Conservation (phyloP, 352 stramenopile species). For the Plasmopara halstedii region DNA sequence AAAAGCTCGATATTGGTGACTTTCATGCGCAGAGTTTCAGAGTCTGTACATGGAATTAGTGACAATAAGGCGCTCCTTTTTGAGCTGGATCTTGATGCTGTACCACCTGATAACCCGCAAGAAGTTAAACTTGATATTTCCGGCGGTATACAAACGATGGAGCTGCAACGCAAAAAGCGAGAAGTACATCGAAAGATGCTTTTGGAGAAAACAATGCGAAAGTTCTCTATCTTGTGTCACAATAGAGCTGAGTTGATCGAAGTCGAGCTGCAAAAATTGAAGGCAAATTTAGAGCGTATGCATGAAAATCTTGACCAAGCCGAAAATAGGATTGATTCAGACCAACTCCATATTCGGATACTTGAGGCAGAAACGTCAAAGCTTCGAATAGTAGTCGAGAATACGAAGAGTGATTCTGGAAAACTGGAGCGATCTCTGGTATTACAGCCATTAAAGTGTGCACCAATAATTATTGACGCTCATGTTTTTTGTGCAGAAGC, state of each 20-base stretch:
- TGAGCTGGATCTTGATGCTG: constrained; percentile 37
- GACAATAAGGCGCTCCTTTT: constrained; percentile 38
- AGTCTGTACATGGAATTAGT: constrained; percentile 42
- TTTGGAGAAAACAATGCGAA: constrained; percentile 67
- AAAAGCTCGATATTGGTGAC: constrained; percentile 40
- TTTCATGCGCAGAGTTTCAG: constrained; percentile 46
- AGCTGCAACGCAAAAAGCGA: constrained; percentile 63
- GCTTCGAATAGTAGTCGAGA: constrained; percentile 52
- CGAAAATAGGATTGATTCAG: constrained; percentile 67
- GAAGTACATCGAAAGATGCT: constrained; percentile 62
- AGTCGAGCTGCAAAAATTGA: constrained; percentile 50
- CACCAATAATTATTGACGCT: background rate
- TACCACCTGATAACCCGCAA: constrained; percentile 24
- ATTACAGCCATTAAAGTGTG: background rate
- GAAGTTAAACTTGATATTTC: constrained; percentile 2
- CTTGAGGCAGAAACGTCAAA: constrained; percentile 61
- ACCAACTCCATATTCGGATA: constrained; percentile 49
- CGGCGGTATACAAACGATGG: constrained; percentile 30
- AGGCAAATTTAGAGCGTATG: constrained; percentile 31
- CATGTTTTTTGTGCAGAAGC: constrained; percentile 27
- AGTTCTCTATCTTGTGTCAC: constrained; percentile 56
- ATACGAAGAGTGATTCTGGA: constrained; percentile 41
- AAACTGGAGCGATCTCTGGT: constrained; percentile 38
- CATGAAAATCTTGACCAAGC: constrained; percentile 52
- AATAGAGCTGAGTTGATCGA: constrained; percentile 47